Evolutionary conservation across 306 rosid species (phyloP), one percentile per base, ranked within the genome.

Genomic region (Malus orientalis): DNA sequence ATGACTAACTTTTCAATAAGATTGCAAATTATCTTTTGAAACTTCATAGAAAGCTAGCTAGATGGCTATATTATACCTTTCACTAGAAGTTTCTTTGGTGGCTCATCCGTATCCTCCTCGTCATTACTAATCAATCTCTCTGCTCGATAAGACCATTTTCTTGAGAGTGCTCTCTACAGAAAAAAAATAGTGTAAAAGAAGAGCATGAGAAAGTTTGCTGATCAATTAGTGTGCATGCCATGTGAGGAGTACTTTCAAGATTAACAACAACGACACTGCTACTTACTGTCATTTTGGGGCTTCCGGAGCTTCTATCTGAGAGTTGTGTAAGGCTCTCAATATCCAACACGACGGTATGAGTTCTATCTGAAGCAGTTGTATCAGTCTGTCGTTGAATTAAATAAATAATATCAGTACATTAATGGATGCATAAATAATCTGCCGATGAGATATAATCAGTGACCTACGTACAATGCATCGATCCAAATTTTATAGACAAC

Each of bases 231-330:
- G 40, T 16, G 69, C 25, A 61, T 60, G 25, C 13, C 10, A 33
- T 40, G 3, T 12, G 69, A 77, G 47, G 22, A 51, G 53, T 36
- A 11, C 32, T 54, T 19, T 23, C 5, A 13, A 57, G n/a, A 19
- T 58, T 27, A 44, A 29, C n/a, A 27, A 42, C 14, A 8, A 29
- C n/a, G 78, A 62, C 33, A 45, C 18, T 29, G 60, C 69, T 44
- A 72, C 82, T 67, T 47, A 67, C 78, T 12, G 63, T 67, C 69
- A 67, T 67, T 79, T 79, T 79, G 67, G 78, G 82, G 74, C 82
- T 79, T 51, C 82, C 78, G 1, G 69, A 79, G 58, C 62, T 40
- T 74, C 72, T 68, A 25, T 77, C 80, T 15, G 75, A 77, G 61
- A 75, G 22, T 30, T 69, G 80, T 55, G 44, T 23, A 27, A 73